Percentiles rank a stretch among this genome's conserved stretches.
phyloP scores from a whole-genome alignment of 441 rosid species.

The Euphorbia schlechtendalii region DNA sequence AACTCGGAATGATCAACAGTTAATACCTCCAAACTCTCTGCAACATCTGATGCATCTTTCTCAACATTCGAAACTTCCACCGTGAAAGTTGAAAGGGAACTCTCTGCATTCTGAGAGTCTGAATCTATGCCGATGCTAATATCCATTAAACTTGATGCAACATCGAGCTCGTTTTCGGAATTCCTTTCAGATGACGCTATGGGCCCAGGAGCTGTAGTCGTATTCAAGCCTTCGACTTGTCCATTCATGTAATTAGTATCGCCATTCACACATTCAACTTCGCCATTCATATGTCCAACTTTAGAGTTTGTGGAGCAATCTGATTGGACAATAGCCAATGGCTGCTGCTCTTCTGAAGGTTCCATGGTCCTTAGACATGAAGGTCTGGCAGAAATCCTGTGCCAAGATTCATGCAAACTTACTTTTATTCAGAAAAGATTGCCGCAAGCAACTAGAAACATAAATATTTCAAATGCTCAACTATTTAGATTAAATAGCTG shows the following conservation, averaged over 20 bases:
- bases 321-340: slow-evolving; percentile 19
- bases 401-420: background rate
- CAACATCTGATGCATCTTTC: slow-evolving; percentile 13
- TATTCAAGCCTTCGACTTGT: slow-evolving; percentile 26
- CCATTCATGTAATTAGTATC: slow-evolving; percentile 27
- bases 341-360: slow-evolving; percentile 28
- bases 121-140: slow-evolving; percentile 11
- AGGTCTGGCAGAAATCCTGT: slow-evolving; percentile 64
- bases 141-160: slow-evolving; percentile 22
- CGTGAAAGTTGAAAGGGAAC: slow-evolving; percentile 13
- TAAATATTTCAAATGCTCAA: background rate
- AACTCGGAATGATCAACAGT: slow-evolving; percentile 11
- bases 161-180: slow-evolving; percentile 9
- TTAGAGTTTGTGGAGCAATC: slow-evolving; percentile 21
- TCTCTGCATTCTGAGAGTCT: slow-evolving; percentile 20
- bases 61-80: slow-evolving; percentile 17
- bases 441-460: background rate
- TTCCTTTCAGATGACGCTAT: slow-evolving; percentile 14
- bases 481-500: too few relatives aligned
- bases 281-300: slow-evolving; percentile 20
- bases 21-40: background rate
- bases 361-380: slow-evolving; percentile 42
- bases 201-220: slow-evolving; percentile 15
- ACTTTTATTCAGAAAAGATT: background rate
- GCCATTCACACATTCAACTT: slow-evolving; percentile 27